These are phyloP conservation scores for Tolypocladium album DNA, from an alignment of 2,329 filamentous ascomycete species.

Conservation along the genomic window DNA sequence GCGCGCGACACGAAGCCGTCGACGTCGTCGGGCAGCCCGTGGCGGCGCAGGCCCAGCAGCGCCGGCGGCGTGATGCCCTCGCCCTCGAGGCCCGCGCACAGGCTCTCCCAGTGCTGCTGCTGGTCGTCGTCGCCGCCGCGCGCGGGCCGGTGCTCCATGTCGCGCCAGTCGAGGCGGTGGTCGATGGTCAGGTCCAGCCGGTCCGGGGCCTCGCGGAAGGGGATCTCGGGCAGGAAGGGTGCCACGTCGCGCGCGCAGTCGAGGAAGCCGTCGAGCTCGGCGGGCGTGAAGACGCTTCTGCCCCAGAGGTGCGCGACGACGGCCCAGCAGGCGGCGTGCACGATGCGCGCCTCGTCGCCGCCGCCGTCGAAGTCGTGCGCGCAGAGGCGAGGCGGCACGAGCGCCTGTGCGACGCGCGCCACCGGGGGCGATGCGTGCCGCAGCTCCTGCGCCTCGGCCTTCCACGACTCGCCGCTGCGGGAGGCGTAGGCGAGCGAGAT, in stretches of 20 bases:
- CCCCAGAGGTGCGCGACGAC: slow-evolving; percentile 4
- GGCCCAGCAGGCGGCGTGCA: slow-evolving; percentile 5
- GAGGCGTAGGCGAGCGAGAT: slow-evolving; percentile 1
- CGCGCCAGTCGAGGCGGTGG: slow-evolving; percentile 1
- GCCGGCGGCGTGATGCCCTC: slow-evolving; percentile 2
- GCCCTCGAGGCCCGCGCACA: not conserved
- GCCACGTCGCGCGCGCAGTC: slow-evolving; percentile 2
- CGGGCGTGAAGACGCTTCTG: not conserved
- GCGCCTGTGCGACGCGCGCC: not conserved
- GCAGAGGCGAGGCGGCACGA: slow-evolving; percentile 2
- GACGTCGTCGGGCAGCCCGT: not conserved
- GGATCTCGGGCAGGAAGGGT: slow-evolving; percentile 3
- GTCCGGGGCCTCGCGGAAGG: slow-evolving; percentile 4
- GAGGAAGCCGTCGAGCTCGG: slow-evolving; percentile 5
- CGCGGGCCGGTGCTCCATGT: slow-evolving; percentile 1
- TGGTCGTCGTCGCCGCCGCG: not conserved
- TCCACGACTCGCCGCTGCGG: slow-evolving; percentile 3
- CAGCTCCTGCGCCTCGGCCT: slow-evolving; percentile 2
- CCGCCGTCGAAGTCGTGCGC: not conserved
- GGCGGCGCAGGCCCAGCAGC: not conserved
- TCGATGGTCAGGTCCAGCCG: slow-evolving; percentile 4
- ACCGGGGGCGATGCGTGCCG: slow-evolving; percentile 1
- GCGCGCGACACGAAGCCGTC: slow-evolving; percentile 1
- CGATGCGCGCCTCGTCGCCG: slow-evolving; percentile 1
- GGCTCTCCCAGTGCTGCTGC: not conserved